These are phyloP conservation scores for Coprinellus micaceus DNA, from an alignment of 768 basidiomycete genomes.

Conservation along the genomic window DNA sequence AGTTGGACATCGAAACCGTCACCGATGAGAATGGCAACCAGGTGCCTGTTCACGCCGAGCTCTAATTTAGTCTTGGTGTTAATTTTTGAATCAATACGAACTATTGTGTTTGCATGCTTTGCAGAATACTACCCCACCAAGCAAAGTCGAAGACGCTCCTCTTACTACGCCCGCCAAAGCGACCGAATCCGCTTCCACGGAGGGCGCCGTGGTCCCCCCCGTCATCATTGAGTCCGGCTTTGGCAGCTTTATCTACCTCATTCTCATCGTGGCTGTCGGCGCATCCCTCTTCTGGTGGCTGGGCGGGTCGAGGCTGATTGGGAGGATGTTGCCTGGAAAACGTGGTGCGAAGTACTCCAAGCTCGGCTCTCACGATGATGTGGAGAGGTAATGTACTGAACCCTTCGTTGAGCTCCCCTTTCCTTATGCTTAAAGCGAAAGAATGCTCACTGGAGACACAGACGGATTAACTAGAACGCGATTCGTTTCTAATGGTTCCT, in stretches of 20 bases:
- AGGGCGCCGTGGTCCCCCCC: slow-evolving; percentile 2
- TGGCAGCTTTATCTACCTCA: slow-evolving; percentile 30
- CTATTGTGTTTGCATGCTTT: slow-evolving; percentile 26
- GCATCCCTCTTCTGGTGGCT: slow-evolving; percentile 47
- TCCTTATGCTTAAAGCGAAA: too few species aligned
- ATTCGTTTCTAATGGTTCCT: too few species aligned
- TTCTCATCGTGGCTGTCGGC: slow-evolving; percentile 44
- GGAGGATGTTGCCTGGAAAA: slow-evolving; percentile 34
- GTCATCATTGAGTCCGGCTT: slow-evolving; percentile 13
- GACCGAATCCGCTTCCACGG: slow-evolving; percentile 7
- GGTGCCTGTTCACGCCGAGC: slow-evolving; percentile 95
- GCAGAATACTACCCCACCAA: slow-evolving; percentile 2
- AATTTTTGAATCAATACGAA: slow-evolving; percentile 48
- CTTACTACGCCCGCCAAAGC: slow-evolving; percentile 3
- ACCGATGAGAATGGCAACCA: slow-evolving; percentile 69
- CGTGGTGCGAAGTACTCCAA: slow-evolving; percentile 37
- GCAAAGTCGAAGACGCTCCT: background rate
- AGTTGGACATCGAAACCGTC: slow-evolving; percentile 53
- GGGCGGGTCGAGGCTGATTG: slow-evolving; percentile 47
- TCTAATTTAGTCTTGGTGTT: slow-evolving; percentile 50
- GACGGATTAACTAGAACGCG: too few species aligned
- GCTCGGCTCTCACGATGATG: slow-evolving; percentile 28
- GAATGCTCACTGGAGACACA: too few species aligned
- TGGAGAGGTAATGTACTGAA: slow-evolving; percentile 8
- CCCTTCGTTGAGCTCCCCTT: too few species aligned